These are phyloP conservation scores for Teratosphaeria epicoccoides DNA, from an alignment of 2,329 filamentous ascomycete species.

Conservation along the genomic window DNA sequence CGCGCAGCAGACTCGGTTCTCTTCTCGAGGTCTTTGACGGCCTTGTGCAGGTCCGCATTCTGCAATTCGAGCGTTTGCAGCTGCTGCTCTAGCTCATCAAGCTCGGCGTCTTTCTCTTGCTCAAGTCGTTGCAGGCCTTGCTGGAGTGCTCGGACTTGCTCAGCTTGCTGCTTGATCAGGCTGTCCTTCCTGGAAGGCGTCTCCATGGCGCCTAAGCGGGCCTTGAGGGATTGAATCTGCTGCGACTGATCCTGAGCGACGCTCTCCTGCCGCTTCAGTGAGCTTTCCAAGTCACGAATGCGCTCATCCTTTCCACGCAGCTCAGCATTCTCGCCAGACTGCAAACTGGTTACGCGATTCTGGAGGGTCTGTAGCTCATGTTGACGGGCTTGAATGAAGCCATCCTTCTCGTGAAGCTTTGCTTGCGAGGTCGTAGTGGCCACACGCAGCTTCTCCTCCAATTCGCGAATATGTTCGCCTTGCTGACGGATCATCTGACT, in stretches of 20 bases:
- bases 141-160: slow-evolving; percentile 24
- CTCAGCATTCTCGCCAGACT: slow-evolving; percentile 23
- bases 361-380: slow-evolving; percentile 30
- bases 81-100: slow-evolving; percentile 28
- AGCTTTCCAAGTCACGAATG: slow-evolving; percentile 29
- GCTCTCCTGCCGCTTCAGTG: slow-evolving; percentile 26
- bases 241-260: slow-evolving; percentile 21
- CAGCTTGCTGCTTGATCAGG: slow-evolving; percentile 26
- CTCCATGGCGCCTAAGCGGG: slow-evolving; percentile 25
- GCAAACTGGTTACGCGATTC: slow-evolving; percentile 20
- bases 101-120: slow-evolving; percentile 28
- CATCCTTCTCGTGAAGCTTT: slow-evolving; percentile 34
- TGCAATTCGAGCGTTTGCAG: slow-evolving; percentile 21
- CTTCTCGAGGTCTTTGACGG: slow-evolving; percentile 14
- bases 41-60: slow-evolving; percentile 20
- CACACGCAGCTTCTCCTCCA: slow-evolving; percentile 40
- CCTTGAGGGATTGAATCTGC: slow-evolving; percentile 23
- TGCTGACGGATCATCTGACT: slow-evolving; percentile 49
- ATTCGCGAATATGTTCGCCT: slow-evolving; percentile 35
- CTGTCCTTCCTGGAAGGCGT: slow-evolving; percentile 29
- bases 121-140: slow-evolving; percentile 23
- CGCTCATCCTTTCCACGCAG: slow-evolving; percentile 22
- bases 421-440: slow-evolving; percentile 28
- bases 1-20: slow-evolving; percentile 14
- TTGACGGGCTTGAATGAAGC: slow-evolving; percentile 31